Evolutionary conservation across 306 rosid species (phyloP), one percentile per base, ranked within the genome.

Genomic region (Astragalus membranaceus): DNA sequence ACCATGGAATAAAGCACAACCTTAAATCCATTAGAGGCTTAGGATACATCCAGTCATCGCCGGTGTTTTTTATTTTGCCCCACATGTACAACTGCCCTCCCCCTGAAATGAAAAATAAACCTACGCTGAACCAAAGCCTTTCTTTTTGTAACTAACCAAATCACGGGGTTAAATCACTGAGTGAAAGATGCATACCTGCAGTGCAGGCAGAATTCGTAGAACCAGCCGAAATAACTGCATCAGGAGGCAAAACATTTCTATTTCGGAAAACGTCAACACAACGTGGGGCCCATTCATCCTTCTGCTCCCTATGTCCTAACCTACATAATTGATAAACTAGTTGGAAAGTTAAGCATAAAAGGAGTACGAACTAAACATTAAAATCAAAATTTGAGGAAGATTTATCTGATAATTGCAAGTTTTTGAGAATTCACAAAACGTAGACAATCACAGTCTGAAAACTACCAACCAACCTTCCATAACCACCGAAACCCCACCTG

Each of bases 41-140:
- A 17, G 99, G 97, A 84, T 94, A 94, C 99, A 94, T 94, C 99
- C 96, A 94, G 77, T 94, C 99, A 82, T 94, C 99, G n/a, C 99
- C 99, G 0, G 90, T 71, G 63, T 37, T 85, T 78, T 94, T 94
- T 52, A 94, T 50, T 86, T 94, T 94, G 15, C 99, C 99, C 99
- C 99, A 94, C 95, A 94, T 89, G 60, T 94, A 94, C 79, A 94
- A 67, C 76, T 94, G 99, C 52, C 99, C 99, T 44, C 99, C 97
- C 70, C 86, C 99, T 94, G 85, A 50, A 80, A 83, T 46, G 64
- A 10, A 39, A 53, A 68, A 67, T 16, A 68, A 71, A 65, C 47
- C 20, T 37, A 32, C 14, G 58, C 13, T 71, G 20, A 52, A n/a
- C 17, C 37, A 76, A 73, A 30, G 30, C 41, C 48, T 29, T 26